These are phyloP conservation scores for Posidonia oceanica DNA, from an alignment of 116 monocot genomes.

Conservation along the genomic window DNA sequence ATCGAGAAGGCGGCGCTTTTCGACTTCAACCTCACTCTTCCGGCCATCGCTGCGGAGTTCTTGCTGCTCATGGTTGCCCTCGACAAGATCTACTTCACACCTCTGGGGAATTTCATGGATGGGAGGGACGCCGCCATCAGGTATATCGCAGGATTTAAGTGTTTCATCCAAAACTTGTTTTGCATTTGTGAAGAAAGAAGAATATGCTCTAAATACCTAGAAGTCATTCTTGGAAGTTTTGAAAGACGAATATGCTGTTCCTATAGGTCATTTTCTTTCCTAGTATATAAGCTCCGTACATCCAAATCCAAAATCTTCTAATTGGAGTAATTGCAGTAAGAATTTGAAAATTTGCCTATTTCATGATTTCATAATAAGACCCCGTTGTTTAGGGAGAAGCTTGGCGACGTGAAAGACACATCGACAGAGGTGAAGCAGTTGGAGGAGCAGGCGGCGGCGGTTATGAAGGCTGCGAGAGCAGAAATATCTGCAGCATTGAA, in stretches of 20 bases:
- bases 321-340: not conserved
- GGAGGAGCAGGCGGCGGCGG: slow-evolving; percentile 78
- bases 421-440: slow-evolving; percentile 83
- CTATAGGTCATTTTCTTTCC: too few species aligned
- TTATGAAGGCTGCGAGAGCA: slow-evolving; percentile 83
- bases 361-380: too few species aligned
- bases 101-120: slow-evolving; percentile 96
- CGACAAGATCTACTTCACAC: slow-evolving; percentile 95
- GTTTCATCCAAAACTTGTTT: too few species aligned
- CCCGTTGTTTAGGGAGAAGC: slow-evolving; percentile 19
- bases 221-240: too few species aligned
- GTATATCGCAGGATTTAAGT: not conserved
- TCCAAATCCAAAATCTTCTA: not conserved
- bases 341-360: too few species aligned
- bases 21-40: slow-evolving; percentile 97
- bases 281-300: too few species aligned
- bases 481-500: slow-evolving; percentile 89
- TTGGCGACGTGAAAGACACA: slow-evolving; percentile 82
- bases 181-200: too few species aligned
- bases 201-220: too few species aligned
- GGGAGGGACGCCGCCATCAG: slow-evolving; percentile 76
- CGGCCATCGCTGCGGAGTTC: slow-evolving; percentile 81
- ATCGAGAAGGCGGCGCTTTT: slow-evolving; percentile 97
- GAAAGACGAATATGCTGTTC: too few species aligned
- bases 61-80: slow-evolving; percentile 88